Evolutionary conservation across 192 early-diverging fungal genomes (phyloP).

Genomic region (Pilaira anomala): DNA sequence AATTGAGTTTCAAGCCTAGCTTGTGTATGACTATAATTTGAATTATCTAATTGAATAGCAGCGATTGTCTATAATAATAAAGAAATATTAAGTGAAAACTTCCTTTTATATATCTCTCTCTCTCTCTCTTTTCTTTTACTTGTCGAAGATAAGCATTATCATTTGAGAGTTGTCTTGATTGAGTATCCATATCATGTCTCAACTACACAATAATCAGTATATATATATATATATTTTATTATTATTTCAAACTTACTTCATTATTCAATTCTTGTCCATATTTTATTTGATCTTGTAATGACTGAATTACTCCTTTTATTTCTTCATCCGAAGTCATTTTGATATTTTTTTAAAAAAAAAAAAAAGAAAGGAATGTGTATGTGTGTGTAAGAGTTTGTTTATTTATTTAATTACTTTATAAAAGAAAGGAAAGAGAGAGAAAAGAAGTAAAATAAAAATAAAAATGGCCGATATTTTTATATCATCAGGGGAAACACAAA

Average conservation of each 20-base stretch:
- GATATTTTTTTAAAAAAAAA: not conserved
- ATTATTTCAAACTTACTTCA: conserved; percentile 15
- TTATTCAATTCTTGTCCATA: conserved; percentile 24
- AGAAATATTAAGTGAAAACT: no score
- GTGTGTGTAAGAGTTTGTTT: no score
- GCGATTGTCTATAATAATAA: conserved; percentile 25
- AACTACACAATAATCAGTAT: conserved; percentile 18
- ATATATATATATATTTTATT: not conserved
- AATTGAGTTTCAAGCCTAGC: conserved; percentile 48
- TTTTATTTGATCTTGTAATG: conserved; percentile 24
- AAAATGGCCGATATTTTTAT: no score
- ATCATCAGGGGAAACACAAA: not conserved
- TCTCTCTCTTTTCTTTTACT: conserved; percentile 19
- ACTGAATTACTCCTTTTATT: conserved; percentile 18
- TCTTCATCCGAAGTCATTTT: conserved; percentile 27
- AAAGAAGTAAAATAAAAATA: conserved; percentile 2
- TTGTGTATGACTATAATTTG: conserved; percentile 30
- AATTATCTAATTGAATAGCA: conserved; percentile 31
- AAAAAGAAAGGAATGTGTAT: conserved; percentile 18
- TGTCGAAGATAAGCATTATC: conserved; percentile 32
- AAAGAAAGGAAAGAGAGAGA: not conserved
- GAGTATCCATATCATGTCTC: conserved; percentile 22
- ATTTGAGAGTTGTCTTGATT: conserved; percentile 13
- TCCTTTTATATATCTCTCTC: no score
- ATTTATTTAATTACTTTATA: no score